Base-by-base conservation (phyloP, 768 basidiomycete genomes). In the Vararia minispora region DNA sequence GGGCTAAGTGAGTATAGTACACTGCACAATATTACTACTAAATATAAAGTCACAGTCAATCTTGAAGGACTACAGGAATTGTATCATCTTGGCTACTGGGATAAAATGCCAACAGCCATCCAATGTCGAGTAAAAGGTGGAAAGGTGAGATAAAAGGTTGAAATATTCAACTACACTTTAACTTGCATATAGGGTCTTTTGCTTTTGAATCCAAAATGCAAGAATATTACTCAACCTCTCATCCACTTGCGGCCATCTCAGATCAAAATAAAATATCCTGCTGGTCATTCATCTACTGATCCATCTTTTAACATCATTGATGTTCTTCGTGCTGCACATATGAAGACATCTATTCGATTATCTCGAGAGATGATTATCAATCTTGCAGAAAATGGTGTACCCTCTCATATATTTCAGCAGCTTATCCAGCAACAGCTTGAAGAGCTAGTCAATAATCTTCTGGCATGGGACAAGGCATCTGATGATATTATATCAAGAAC, bases 351-450 rank as follows among this genome's bases (percentile, higher is more conserved):
- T 2, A 58, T 64, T 5, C 58, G 62, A 6, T 58, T 81, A 5
- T 71, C 75, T 1, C 55, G 62, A 1, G 77, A 83, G 46, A 71
- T 66, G 0, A 71, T 80, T 26, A 68, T 78, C 34, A 80, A 79
- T 50, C 59, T 81, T 5, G 63, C 70, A 0, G 77, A 80, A 40
- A 81, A 81, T 47, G 72, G 73, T 0, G 78, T 83, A 3, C 63
- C 66, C 5, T 41, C 54, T 20, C 3, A 30, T 0, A 52, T 64
- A 4, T 74, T 79, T 43, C 33, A 56, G 4, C 35, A 60, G 0
- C 41, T 52, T 32, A 44, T 51, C 42, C 39, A 28, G 35, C 38
- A 31, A 1, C 39, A 46, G 3, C 30, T 68, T 29, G 35, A 47
- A 24, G 52, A 53, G 24, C 44, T 46, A 35, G 52, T 44, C 12